Evolutionary conservation across 495 filamentous ascomycete species (phyloP), one percentile per base, ranked within the genome.

Genomic region (Cercophora newfieldiana): DNA sequence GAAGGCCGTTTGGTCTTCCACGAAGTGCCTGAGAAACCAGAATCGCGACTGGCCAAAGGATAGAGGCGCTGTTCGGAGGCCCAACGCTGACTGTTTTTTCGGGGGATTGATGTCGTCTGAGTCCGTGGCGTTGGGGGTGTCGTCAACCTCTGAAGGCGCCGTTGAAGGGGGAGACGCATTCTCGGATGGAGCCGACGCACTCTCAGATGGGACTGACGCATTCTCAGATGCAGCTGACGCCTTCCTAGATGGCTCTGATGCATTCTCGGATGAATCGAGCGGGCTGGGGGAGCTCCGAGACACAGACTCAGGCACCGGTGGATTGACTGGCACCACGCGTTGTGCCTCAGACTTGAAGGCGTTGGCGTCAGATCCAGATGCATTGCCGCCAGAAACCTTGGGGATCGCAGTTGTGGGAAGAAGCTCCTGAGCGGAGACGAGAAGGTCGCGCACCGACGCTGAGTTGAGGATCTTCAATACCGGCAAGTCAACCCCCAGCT

Each of bases 401-500:
- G 63, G 54, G n/a, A 30, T 55, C 2, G 56, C 51, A 28, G 21
- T 25, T n/a, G 26, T 16, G 7, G 64, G 50, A 18, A 67, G 31
- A 16, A 60, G 47, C 48, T 70, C 66, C 56, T 63, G 48, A 12
- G 66, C 65, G 4, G 51, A 26, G 50, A 44, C 48, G n/a, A 49
- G 48, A 6, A 80, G 67, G 10, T 75, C 73, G 24, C 61, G 33
- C 49, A 80, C 71, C 14, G 78, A 72, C 16, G 68, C 72, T 19
- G 73, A 78, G 49, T 74, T 68, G 6, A 87, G 63, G n/a, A 85
- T 78, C 69, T 85, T 81, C 1, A 83, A 69, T 1, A 84, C 79
- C 5, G 81, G 80, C 4, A 86, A 61, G 37, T 84, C 78, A 19
- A 74, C 74, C 16, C 74, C 68, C 1, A 81, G 59, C 49, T 82